phyloP scores from a whole-genome alignment of 768 basidiomycete genomes.

The Termitomyces sp. region DNA sequence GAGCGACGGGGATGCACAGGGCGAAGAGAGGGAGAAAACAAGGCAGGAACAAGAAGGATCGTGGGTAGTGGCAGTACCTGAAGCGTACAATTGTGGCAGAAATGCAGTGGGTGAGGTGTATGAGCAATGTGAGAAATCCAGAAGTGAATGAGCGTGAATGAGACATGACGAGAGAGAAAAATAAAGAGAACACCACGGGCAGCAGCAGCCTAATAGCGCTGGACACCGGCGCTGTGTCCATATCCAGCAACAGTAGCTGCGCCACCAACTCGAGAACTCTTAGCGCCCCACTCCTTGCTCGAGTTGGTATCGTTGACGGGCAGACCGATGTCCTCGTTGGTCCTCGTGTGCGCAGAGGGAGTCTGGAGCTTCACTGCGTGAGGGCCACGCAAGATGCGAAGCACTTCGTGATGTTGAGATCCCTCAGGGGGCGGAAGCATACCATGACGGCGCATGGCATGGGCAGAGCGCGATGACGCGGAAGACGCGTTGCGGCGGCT shows the following conservation, averaged over 20 bases:
- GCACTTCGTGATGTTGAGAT: background rate
- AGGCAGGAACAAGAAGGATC: background rate
- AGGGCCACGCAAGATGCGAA: conserved; percentile 12
- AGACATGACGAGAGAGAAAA: background rate
- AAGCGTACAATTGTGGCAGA: background rate
- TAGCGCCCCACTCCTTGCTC: conserved; percentile 5
- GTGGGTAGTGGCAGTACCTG: background rate
- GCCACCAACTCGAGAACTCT: background rate
- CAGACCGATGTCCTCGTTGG: conserved; percentile 1
- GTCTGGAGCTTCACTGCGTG: conserved; percentile 11
- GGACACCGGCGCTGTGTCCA: conserved; percentile 3
- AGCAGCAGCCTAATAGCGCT: conserved; percentile 3
- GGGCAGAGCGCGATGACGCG: conserved; percentile 10
- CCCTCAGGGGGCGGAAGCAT: background rate
- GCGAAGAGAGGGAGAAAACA: background rate
- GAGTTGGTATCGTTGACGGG: conserved; percentile 5
- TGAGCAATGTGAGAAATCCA: background rate
- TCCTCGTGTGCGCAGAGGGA: background rate
- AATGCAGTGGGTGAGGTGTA: background rate
- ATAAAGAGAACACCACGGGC: background rate
- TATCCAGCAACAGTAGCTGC: conserved; percentile 12
- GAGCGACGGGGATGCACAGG: background rate
- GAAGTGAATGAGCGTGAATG: background rate
- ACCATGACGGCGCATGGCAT: conserved; percentile 1
- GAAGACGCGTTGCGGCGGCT: conserved; percentile 15